These are phyloP conservation scores for Fusarium sp. DNA, from an alignment of 2,329 filamentous ascomycete species.

Conservation along the genomic window DNA sequence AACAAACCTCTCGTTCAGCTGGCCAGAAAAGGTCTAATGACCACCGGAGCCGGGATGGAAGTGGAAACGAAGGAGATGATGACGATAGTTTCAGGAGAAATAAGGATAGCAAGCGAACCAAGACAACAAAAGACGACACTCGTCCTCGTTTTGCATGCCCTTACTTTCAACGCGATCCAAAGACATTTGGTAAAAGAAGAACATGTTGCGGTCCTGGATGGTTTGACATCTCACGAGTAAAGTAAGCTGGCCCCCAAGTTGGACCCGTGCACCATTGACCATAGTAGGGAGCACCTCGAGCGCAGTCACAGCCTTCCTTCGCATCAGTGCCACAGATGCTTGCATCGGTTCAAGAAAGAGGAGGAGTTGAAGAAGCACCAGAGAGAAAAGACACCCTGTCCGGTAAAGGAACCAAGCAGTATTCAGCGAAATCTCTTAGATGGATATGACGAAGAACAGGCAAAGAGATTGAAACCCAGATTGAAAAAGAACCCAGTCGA, in stretches of 20 bases:
- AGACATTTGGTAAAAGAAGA: conserved; percentile 34
- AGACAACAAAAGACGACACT: conserved; percentile 48
- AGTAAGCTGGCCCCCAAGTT: conserved; percentile 29
- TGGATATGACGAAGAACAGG: conserved; percentile 42
- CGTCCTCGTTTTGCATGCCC: conserved; percentile 51
- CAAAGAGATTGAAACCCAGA: conserved; percentile 32
- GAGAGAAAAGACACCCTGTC: conserved; percentile 30
- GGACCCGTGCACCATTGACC: neutral
- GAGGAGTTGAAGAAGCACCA: conserved; percentile 39
- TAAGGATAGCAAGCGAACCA: conserved; percentile 51
- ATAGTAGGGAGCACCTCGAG: conserved; percentile 41
- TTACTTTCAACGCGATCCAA: conserved; percentile 51
- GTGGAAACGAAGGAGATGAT: conserved; percentile 44
- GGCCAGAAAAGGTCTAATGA: conserved; percentile 20
- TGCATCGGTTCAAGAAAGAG: conserved; percentile 29
- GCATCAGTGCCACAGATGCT: conserved; percentile 39
- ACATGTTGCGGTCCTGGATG: conserved; percentile 45
- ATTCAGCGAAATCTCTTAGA: conserved; percentile 29
- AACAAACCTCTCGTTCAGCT: conserved; percentile 23
- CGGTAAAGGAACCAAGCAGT: conserved; percentile 28
- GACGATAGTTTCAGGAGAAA: conserved; percentile 48
- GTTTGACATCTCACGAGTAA: conserved; percentile 37
- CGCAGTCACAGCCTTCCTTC: conserved; percentile 36
- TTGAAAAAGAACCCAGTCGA: conserved; percentile 8
- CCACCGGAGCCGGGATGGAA: conserved; percentile 40